Base-by-base conservation (phyloP, 2,329 filamentous ascomycete genomes). In the Cordyceps javanica region DNA sequence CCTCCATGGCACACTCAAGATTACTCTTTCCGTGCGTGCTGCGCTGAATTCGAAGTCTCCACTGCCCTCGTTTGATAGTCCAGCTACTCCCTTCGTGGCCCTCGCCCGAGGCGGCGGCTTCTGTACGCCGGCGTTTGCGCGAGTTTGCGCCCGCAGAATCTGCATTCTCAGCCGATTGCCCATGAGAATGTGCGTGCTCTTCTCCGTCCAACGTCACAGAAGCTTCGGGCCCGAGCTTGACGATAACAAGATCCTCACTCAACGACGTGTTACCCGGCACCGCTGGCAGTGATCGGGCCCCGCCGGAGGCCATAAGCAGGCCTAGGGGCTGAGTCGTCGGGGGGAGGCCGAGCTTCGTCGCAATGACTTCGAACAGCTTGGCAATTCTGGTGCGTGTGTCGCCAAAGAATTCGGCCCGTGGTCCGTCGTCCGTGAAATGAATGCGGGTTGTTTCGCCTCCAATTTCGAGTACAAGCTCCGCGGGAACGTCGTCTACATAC, bases 381-480 rank as follows among this genome's bases (percentile, higher is more conserved):
- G 84, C 80, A 19, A 97, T 78, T 54, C 90, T 82, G 11, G 82
- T 79, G 62, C 88, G 87, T 5, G 86, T 83, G 48, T 88, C 81
- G 14, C 84, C 83, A 63, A 89, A 82, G 72, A 97, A 95, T 61
- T 89, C 85, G 2, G 85, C 86, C n/a, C 83, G 79, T 65, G 68
- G 63, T 13, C 63, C 66, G 11, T 64, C 65, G 23, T 62, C 46
- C 3, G 65, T 65, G 52, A 82, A 73, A 62, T 86, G 78, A 36
- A 90, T 69, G 30, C 77, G 71, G 2, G 84, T 88, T 54, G 78
- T 78, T 65, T 90, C 88, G 45, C 79, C 80, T 19, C 86, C 85
- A 51, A 95, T 88, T 69, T 97, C 91, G 2, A 97, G 74, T 26
- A 97, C 79, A 23, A 97, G 79, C 68, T 92, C 89, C 59, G 83